Evolutionary conservation across 768 basidiomycete species (phyloP).

Genomic region (Candolleomyces aberdarensis): DNA sequence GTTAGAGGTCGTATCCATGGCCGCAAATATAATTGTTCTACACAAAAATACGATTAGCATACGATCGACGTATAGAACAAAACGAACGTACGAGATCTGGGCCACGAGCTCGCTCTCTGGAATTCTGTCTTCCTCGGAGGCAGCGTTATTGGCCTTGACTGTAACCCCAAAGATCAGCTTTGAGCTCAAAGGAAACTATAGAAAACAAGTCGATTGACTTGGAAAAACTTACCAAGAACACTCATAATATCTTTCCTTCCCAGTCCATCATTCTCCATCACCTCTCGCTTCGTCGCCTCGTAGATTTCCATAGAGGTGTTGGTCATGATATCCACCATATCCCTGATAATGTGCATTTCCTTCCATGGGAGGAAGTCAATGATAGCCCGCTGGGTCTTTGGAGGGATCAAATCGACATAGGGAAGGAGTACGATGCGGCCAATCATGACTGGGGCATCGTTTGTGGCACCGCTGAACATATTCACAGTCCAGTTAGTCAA

Average conservation of each 20-base stretch:
- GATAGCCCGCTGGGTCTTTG: conserved; percentile 26
- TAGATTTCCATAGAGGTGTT: conserved; percentile 29
- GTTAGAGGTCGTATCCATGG: conserved; percentile 39
- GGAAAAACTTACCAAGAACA: conserved; percentile 32
- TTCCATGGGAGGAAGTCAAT: conserved; percentile 28
- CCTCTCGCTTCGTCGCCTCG: conserved; percentile 24
- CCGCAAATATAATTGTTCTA: conserved; percentile 37
- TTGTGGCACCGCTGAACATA: neutral
- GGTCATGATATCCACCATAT: conserved; percentile 31
- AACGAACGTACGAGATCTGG: conserved; percentile 27
- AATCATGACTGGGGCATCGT: conserved; percentile 14
- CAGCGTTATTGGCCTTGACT: conserved; percentile 40
- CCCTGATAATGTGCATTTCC: conserved; percentile 22
- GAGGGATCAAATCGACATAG: conserved; percentile 19
- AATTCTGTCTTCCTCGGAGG: conserved; percentile 27
- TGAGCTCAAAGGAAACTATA: neutral
- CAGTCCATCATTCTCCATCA: conserved; percentile 27
- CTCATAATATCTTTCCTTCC: conserved; percentile 47
- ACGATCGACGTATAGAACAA: neutral
- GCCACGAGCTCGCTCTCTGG: conserved; percentile 36
- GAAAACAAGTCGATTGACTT: neutral
- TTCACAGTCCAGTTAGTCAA: neutral
- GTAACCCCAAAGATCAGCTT: neutral
- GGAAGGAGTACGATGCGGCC: conserved; percentile 20
- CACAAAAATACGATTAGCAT: neutral